Percentiles rank a stretch among this genome's conserved stretches.
Conservation (phyloP, 1,284 basidiomycete genomes). For the Ustilago sp. region DNA sequence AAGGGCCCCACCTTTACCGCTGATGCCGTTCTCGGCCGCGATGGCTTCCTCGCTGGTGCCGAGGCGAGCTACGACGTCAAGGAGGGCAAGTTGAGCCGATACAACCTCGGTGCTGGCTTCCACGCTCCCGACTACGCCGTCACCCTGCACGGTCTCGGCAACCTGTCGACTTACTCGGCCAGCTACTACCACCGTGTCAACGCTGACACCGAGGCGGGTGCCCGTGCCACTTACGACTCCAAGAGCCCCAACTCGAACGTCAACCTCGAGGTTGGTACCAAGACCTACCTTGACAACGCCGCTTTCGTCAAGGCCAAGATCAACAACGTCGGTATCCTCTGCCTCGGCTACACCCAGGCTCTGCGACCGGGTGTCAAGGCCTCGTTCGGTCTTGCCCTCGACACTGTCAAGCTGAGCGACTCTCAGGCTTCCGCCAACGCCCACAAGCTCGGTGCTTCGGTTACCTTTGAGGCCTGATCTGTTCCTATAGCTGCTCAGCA, state of each 20-base stretch:
- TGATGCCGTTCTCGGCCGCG: conserved; percentile 87
- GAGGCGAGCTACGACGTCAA: conserved; percentile 97
- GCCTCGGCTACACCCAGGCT: conserved; percentile 67
- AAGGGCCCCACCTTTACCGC: conserved; percentile 98
- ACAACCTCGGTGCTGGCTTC: conserved; percentile 92
- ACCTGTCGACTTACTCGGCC: conserved; percentile 92
- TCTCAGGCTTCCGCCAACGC: conserved; percentile 67
- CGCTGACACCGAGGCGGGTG: conserved; percentile 94
- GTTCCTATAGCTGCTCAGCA: background rate
- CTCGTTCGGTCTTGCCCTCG: conserved; percentile 77
- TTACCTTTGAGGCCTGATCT: conserved; percentile 73
- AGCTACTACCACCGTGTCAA: conserved; percentile 99
- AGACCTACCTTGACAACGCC: conserved; percentile 85
- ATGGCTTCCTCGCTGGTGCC: conserved; percentile 96
- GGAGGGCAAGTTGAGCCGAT: conserved; percentile 89
- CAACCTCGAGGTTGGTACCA: conserved; percentile 93
- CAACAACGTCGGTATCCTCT: conserved; percentile 79
- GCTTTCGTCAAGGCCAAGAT: conserved; percentile 99
- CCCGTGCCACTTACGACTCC: conserved; percentile 88
- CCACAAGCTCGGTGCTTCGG: conserved; percentile 74
- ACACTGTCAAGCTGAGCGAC: conserved; percentile 68
- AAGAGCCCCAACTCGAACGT: conserved; percentile 85
- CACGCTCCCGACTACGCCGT: conserved; percentile 96
- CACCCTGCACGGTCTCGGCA: conserved; percentile 93
- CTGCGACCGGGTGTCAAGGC: conserved; percentile 87